Evolutionary conservation across 106 monocot genomes (phyloP).

Genomic region (Chionographis japonica): DNA sequence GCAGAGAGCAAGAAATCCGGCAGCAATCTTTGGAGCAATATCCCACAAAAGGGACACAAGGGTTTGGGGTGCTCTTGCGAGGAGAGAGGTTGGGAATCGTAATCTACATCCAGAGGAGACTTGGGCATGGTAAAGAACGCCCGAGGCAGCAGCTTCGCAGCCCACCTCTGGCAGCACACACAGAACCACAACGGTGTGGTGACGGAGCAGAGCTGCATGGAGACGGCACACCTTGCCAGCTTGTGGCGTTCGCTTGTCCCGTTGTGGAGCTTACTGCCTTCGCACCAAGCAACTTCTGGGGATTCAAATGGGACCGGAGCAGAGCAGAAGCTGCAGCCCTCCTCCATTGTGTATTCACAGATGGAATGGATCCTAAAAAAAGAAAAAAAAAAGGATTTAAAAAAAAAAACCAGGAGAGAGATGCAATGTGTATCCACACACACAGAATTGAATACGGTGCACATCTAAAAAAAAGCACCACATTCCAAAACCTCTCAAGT

Average conservation of each 20-base stretch:
- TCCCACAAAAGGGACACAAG: constrained; percentile 77
- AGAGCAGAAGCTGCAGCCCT: constrained; percentile 65
- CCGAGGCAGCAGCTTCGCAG: constrained; percentile 31
- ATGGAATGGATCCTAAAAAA: constrained; percentile 20
- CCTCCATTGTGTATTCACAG: constrained; percentile 25
- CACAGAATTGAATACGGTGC: too few relatives aligned
- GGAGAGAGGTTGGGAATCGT: neutral
- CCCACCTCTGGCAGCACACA: constrained; percentile 61
- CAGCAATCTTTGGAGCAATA: constrained; percentile 51
- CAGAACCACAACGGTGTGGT: constrained; percentile 55
- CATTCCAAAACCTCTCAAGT: too few relatives aligned
- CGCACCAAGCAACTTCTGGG: constrained; percentile 48
- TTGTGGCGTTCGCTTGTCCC: constrained; percentile 35
- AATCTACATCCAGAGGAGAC: constrained; percentile 18
- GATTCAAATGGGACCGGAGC: constrained; percentile 61
- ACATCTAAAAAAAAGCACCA: too few relatives aligned
- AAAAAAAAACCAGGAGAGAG: neutral
- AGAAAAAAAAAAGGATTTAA: neutral
- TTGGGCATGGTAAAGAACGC: constrained; percentile 46
- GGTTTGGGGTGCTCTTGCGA: constrained; percentile 8
- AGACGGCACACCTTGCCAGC: constrained; percentile 59
- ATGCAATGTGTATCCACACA: neutral
- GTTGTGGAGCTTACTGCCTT: constrained; percentile 15
- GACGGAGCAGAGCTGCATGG: constrained; percentile 60
- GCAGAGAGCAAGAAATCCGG: constrained; percentile 57